phyloP scores from a whole-genome alignment of 2,329 filamentous ascomycete species.

The Basipetospora sp. region DNA sequence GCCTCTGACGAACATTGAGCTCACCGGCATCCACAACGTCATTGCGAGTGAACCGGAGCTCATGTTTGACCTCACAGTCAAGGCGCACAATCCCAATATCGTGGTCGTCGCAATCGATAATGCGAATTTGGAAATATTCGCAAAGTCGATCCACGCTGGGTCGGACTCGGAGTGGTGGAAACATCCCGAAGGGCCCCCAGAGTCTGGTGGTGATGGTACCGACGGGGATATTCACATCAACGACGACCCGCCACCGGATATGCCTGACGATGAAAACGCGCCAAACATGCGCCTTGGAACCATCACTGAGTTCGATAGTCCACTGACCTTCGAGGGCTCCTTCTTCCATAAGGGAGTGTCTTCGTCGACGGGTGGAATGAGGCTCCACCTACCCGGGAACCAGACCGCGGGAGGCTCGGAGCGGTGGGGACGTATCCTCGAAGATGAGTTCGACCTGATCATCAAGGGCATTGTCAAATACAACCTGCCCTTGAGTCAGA shows the following conservation, averaged over 20 bases:
- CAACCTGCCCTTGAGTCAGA: slow-evolving; percentile 46
- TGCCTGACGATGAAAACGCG: slow-evolving; percentile 49
- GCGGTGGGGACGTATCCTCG: slow-evolving; percentile 78
- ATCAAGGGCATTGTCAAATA: slow-evolving; percentile 86
- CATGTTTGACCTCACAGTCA: slow-evolving; percentile 81
- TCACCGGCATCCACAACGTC: slow-evolving; percentile 74
- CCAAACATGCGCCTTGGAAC: slow-evolving; percentile 87
- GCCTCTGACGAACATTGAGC: slow-evolving; percentile 62
- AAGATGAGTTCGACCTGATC: slow-evolving; percentile 87
- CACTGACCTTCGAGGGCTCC: slow-evolving; percentile 76
- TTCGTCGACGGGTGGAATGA: slow-evolving; percentile 67
- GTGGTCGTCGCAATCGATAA: slow-evolving; percentile 74
- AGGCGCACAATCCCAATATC: slow-evolving; percentile 83
- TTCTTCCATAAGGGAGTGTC: slow-evolving; percentile 64
- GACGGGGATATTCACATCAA: slow-evolving; percentile 10
- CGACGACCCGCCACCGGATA: slow-evolving; percentile 33
- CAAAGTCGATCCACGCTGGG: slow-evolving; percentile 82
- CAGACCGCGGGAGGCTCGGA: slow-evolving; percentile 71
- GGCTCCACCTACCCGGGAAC: slow-evolving; percentile 72
- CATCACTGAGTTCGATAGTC: slow-evolving; percentile 73
- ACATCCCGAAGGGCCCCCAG: slow-evolving; percentile 14
- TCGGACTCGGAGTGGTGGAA: slow-evolving; percentile 48
- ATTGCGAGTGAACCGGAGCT: slow-evolving; percentile 87
- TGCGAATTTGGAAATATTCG: slow-evolving; percentile 84
- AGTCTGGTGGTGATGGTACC: slow-evolving; percentile 2